Conservation (phyloP, 202 grass and related monocot species). For the Elaeis oleifera region DNA sequence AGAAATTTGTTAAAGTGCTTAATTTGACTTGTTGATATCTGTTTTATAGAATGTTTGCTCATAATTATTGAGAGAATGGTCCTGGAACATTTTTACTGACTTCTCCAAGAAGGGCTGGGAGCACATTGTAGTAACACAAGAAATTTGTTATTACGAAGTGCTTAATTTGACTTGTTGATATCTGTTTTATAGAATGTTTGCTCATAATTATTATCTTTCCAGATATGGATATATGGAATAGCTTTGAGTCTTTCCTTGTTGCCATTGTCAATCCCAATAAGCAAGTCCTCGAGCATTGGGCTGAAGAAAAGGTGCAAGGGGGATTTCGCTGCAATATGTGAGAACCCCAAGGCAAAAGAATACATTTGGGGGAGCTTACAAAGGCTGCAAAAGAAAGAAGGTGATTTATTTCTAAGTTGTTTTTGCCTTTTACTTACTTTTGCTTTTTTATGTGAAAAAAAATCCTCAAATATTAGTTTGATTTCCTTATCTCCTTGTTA, state of each 20-base stretch:
- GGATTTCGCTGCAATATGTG: conserved; percentile 59
- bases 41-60: too few relatives aligned
- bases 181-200: too few relatives aligned
- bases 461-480: neutral
- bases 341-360: conserved; percentile 76
- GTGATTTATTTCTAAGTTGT: conserved; percentile 26
- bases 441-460: neutral
- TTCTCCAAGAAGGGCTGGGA: too few relatives aligned
- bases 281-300: conserved; percentile 65
- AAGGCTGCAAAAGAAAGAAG: conserved; percentile 80
- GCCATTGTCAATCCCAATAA: conserved; percentile 86
- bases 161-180: too few relatives aligned
- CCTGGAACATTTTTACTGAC: too few relatives aligned
- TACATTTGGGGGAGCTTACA: conserved; percentile 64
- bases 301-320: conserved; percentile 49
- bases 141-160: too few relatives aligned
- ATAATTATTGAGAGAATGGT: too few relatives aligned
- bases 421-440: neutral
- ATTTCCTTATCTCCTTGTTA: neutral
- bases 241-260: conserved; percentile 86
- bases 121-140: too few relatives aligned
- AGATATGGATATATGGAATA: conserved; percentile 98
- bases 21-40: too few relatives aligned
- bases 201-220: neutral
- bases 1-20: too few relatives aligned